Evolutionary conservation across 1,284 basidiomycete genomes (phyloP).

Genomic region (Microbotryum lychnidis-dioicae): DNA sequence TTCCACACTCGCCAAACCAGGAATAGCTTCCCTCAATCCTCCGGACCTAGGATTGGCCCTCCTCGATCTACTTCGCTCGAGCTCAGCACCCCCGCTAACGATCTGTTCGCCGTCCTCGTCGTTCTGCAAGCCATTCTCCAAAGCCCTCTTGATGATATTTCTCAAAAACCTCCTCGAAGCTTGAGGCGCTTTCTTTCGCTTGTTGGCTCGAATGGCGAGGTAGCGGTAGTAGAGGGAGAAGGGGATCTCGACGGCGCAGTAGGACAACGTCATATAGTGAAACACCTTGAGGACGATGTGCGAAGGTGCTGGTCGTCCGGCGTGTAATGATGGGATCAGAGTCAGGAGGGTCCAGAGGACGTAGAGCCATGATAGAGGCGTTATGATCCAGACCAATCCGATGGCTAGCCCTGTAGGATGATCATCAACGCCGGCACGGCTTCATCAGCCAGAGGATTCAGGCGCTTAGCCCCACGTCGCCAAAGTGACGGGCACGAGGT

Average conservation of each 20-base stretch:
- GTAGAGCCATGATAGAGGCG: constrained; percentile 62
- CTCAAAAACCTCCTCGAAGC: constrained; percentile 46
- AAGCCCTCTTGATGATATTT: constrained; percentile 51
- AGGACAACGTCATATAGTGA: constrained; percentile 19
- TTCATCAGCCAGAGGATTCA: too few relatives aligned
- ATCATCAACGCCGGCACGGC: too few relatives aligned
- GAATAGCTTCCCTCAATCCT: too few relatives aligned
- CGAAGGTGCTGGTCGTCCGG: constrained; percentile 10
- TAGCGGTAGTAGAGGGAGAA: constrained; percentile 65
- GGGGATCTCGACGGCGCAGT: constrained; percentile 48
- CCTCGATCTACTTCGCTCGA: not conserved
- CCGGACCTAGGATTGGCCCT: not conserved
- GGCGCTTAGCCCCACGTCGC: too few relatives aligned
- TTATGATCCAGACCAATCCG: constrained; percentile 59
- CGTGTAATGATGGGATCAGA: constrained; percentile 1
- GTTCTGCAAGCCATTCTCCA: constrained; percentile 44
- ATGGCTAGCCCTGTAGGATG: constrained; percentile 39
- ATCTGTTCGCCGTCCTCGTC: not conserved
- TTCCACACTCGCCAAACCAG: too few relatives aligned
- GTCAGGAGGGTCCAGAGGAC: constrained; percentile 45
- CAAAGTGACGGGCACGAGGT: too few relatives aligned
- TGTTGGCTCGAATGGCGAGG: constrained; percentile 51
- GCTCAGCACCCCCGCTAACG: not conserved
- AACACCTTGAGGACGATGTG: constrained; percentile 9
- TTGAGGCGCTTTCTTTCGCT: constrained; percentile 6